Evolutionary conservation across 2,329 filamentous ascomycete species (phyloP).

Genomic region (Beauveria varroae): DNA sequence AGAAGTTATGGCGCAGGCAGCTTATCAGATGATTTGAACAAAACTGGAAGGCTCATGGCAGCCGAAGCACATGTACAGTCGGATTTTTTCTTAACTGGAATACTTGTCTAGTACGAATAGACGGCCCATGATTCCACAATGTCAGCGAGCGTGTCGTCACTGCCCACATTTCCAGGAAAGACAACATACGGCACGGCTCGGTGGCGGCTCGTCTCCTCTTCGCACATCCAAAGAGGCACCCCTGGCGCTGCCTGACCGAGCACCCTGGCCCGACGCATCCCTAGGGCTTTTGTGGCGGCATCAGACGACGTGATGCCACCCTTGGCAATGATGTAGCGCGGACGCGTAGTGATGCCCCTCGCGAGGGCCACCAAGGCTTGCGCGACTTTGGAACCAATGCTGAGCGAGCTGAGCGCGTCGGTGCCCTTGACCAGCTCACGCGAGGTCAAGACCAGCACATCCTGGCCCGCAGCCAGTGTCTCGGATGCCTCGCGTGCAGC

Average conservation of each 20-base stretch:
- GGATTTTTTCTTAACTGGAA: background rate
- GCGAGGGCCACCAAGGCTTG: slow-evolving; percentile 41
- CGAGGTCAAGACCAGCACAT: slow-evolving; percentile 50
- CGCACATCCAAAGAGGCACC: slow-evolving; percentile 50
- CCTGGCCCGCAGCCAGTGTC: slow-evolving; percentile 32
- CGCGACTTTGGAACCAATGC: slow-evolving; percentile 43
- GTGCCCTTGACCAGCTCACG: slow-evolving; percentile 35
- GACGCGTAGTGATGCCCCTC: slow-evolving; percentile 34
- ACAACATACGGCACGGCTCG: slow-evolving; percentile 47
- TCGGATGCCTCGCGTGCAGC: slow-evolving; percentile 10
- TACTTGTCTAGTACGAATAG: background rate
- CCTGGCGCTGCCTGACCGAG: slow-evolving; percentile 49
- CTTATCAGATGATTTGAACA: background rate
- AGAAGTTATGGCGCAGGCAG: background rate
- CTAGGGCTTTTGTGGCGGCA: slow-evolving; percentile 46
- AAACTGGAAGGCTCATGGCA: background rate
- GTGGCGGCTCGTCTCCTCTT: slow-evolving; percentile 41
- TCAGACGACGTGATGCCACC: slow-evolving; percentile 54
- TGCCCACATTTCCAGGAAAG: slow-evolving; percentile 51
- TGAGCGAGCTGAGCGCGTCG: slow-evolving; percentile 39
- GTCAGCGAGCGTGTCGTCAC: slow-evolving; percentile 37
- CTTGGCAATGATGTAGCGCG: slow-evolving; percentile 51
- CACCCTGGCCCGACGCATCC: slow-evolving; percentile 43
- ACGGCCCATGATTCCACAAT: slow-evolving; percentile 27
- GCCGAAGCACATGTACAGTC: background rate